Evolutionary conservation across 371 early-diverging fungal genomes (phyloP), one percentile per base, ranked within the genome.

Genomic region (Syncephalastrum monosporum): DNA sequence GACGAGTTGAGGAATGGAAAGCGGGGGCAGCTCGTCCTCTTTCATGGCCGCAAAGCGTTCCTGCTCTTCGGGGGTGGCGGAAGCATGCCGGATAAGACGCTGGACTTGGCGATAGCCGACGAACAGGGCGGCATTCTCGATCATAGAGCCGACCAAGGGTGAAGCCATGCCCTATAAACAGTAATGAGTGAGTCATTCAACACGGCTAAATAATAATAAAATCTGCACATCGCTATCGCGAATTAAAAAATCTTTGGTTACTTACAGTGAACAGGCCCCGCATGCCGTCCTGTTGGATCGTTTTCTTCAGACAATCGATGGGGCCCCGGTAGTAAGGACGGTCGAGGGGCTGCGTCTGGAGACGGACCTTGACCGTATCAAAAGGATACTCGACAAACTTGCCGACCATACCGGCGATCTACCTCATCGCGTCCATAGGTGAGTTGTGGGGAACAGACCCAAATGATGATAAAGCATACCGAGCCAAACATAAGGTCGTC

Each of bases 381-480:
- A 96, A 95, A 15, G 98, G 98, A 68, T 91, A 94, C 71, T 98
- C 97, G 54, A 95, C 89, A 58, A 92, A 75, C 82, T 96, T 96
- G 65, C 94, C 95, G 44, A 88, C 79, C 72, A 95, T 86, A 41
- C 97, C 97, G 6, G 95, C 89, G 27, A 92, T 59, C 89, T 87
- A 69, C 25, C n/a, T 59, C 27, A 15, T 8, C 16, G 42, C 19
- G 42, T 13, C 1, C 23, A 14, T 27, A 25, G 4, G 1, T 24
- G 33, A 53, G 17, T 25, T 5, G 38, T 21, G 23, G 52, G 4
- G 10, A 43, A 50, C 19, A 48, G 33, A 45, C 25, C 38, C 14
- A 45, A 49, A 14, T 14, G 47, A 29, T 45, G 13, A 33, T 3
- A 25, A 6, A 23, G 42, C 59, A 56, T 58, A 66, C 66, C 16